A percentile compares a stretch with the other conserved stretches of the same genome.
Evolutionary conservation across 805 yeast species (phyloP).

Genomic region (Lipomyces mesembrius): DNA sequence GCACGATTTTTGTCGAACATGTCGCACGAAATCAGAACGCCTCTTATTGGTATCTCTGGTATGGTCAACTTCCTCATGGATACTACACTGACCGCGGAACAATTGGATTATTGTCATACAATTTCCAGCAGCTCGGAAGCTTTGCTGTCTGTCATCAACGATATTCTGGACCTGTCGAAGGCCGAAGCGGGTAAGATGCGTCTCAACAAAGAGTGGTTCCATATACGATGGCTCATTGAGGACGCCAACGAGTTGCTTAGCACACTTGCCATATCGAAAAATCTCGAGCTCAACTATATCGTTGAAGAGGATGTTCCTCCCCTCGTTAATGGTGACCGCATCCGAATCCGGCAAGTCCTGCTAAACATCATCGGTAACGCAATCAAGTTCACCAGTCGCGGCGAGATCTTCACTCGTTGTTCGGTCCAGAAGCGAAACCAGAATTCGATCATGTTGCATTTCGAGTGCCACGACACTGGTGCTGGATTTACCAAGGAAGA

Average conservation of each 20-base stretch:
- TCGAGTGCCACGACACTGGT: conserved; percentile 47
- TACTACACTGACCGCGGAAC: conserved; percentile 44
- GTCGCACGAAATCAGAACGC: conserved; percentile 48
- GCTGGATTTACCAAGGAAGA: conserved; percentile 45
- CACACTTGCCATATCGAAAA: conserved; percentile 45
- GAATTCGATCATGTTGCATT: conserved; percentile 36
- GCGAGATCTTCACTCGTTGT: conserved; percentile 44
- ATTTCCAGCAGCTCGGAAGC: conserved; percentile 46
- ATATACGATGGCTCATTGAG: conserved; percentile 44
- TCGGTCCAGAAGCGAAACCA: conserved; percentile 33
- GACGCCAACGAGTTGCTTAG: conserved; percentile 45
- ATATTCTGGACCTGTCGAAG: conserved; percentile 46
- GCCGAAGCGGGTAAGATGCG: conserved; percentile 48
- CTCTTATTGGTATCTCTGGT: conserved; percentile 47
- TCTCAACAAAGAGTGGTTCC: conserved; percentile 43
- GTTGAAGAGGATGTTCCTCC: conserved; percentile 44
- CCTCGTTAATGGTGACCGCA: conserved; percentile 46
- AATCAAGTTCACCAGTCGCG: conserved; percentile 45
- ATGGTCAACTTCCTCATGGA: conserved; percentile 47
- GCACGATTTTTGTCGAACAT: conserved; percentile 47
- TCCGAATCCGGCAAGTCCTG: conserved; percentile 46
- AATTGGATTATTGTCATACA: conserved; percentile 46
- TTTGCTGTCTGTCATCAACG: conserved; percentile 45
- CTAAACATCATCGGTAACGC: conserved; percentile 47
- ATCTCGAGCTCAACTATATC: conserved; percentile 44